Evolutionary conservation across 495 filamentous ascomycete genomes (phyloP), one percentile per base, ranked within the genome.

Genomic region (Neurospora sublineolata): DNA sequence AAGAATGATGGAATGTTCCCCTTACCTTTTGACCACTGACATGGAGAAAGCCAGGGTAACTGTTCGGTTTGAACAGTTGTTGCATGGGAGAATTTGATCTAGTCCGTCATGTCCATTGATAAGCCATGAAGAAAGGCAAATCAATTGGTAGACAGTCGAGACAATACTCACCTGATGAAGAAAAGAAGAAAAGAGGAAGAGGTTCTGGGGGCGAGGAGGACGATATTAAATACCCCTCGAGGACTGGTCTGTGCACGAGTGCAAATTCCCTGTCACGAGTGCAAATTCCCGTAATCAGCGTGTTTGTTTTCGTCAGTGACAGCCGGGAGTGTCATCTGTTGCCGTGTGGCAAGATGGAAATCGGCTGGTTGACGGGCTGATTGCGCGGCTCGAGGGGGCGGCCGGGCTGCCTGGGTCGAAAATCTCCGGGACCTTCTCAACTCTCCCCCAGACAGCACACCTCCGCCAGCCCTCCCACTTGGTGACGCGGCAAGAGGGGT

Each of bases 241-340:
- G 20, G 38, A 39, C 37, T 64, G 72, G 72, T 52, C 72, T 67
- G 69, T 73, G 72, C 72, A 70, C 69, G 52, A 20, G 38, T 73
- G 68, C 72, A 68, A 69, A 46, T 58, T 68, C 23, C 46, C 11
- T 14, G 46, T 58, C 46, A 58, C 46, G 23, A 58, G 46, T 58
- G 52, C 52, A 60, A 60, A 60, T 60, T 60, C 12, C 12, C 2
- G 27, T 11, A 30, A 14, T 30, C 52, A 30, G 20, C 23, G 2
- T 30, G 52, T 60, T 60, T 27, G 52, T 30, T 30, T 7, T 1
- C 12, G 52, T 60, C 52, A 60, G 23, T 30, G 12, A 30, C 12
- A 60, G 52, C 52, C 52, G 23, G 5, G 23, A 60, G 23, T 30
- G 23, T 60, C 23, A 30, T 60, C 23, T 60, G 12, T 60, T 60